Evolutionary conservation across 306 rosid species (phyloP).

Genomic region (Quillaja saponaria): DNA sequence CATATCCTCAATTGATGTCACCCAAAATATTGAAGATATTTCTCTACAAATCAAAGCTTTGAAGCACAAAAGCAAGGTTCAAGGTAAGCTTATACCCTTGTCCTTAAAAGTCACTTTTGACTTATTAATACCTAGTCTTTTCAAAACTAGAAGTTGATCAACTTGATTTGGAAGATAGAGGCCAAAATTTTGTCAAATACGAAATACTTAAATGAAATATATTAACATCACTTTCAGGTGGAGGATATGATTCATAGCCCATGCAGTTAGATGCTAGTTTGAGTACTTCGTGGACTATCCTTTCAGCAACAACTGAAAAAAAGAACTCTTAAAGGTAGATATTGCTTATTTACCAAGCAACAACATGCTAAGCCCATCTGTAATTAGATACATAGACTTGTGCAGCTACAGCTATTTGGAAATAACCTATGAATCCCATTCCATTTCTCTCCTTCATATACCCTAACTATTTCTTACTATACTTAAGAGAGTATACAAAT

Average conservation of each 20-base stretch:
- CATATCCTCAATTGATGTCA: constrained; percentile 4
- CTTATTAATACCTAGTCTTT: neutral
- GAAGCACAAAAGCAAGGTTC: constrained; percentile 2
- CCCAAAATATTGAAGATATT: neutral
- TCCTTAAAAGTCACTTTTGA: neutral
- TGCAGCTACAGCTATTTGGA: neutral
- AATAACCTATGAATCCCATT: neutral
- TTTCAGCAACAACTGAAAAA: neutral
- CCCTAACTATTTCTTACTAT: neutral
- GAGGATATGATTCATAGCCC: too few species aligned
- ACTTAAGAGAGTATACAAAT: neutral
- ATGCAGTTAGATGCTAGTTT: too few species aligned
- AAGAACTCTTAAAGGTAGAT: neutral
- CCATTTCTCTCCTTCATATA: constrained; percentile 1
- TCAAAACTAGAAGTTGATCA: neutral
- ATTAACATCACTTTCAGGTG: too few species aligned
- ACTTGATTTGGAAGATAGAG: constrained; percentile 2
- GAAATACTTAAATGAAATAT: neutral
- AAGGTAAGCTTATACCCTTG: neutral
- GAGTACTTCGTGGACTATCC: too few species aligned
- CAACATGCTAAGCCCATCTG: neutral
- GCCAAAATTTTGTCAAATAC: neutral
- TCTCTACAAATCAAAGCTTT: neutral
- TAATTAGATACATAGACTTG: neutral
- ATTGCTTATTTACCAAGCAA: neutral